These are phyloP conservation scores for Phytophthora aleatoria DNA, from an alignment of 352 stramenopile genomes.

Conservation along the genomic window DNA sequence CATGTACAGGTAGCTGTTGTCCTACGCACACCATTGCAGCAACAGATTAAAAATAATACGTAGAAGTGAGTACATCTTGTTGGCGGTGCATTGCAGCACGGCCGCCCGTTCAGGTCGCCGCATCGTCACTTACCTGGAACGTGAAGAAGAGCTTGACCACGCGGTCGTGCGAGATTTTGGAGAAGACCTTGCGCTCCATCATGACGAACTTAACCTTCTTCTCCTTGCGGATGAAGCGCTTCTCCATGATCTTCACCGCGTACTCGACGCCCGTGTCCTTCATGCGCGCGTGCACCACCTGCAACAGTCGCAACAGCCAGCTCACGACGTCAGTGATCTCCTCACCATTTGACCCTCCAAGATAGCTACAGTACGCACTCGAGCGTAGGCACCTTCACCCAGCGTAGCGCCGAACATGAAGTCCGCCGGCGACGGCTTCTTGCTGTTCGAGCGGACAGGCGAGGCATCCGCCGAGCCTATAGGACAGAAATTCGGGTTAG, in stretches of 20 bases:
- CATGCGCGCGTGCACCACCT: constrained; percentile 89
- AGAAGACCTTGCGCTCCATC: constrained; percentile 92
- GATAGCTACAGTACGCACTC: constrained; percentile 40
- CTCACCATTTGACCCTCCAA: background rate
- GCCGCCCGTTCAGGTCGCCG: constrained; percentile 2
- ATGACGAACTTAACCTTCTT: constrained; percentile 93
- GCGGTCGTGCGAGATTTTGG: constrained; percentile 85
- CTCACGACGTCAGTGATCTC: constrained; percentile 1
- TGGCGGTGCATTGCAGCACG: constrained; percentile 9
- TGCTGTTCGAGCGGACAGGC: constrained; percentile 48
- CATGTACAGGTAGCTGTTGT: constrained; percentile 90
- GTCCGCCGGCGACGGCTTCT: constrained; percentile 83
- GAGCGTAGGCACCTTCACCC: constrained; percentile 87
- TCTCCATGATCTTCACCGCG: constrained; percentile 93
- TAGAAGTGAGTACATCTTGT: background rate
- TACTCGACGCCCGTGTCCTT: constrained; percentile 89
- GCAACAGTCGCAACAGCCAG: background rate
- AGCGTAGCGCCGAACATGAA: constrained; percentile 91
- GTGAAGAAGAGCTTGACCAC: constrained; percentile 92
- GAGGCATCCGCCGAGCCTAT: constrained; percentile 43
- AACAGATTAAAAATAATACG: constrained; percentile 4
- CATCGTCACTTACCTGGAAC: constrained; percentile 66
- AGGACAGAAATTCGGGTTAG: constrained; percentile 3
- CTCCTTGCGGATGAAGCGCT: constrained; percentile 90
- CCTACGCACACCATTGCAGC: constrained; percentile 13